Evolutionary conservation across 495 filamentous ascomycete genomes (phyloP), one percentile per base, ranked within the genome.

Genomic region (Talaromyces ruber): DNA sequence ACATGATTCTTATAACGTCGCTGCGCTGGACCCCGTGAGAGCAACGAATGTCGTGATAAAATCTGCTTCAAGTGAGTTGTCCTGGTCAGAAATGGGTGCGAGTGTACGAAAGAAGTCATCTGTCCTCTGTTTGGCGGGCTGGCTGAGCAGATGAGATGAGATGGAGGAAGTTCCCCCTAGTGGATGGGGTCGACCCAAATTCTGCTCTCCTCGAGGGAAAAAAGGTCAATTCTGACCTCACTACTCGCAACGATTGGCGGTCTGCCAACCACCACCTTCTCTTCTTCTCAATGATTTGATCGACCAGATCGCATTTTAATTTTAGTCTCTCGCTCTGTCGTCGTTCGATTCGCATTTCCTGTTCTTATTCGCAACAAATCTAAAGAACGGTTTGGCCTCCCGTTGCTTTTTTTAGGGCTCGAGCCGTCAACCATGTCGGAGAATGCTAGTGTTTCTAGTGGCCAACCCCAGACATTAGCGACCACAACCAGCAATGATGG

Each of bases 381-480:
- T 53, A 60, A 55, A 28, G 29, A 55, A 45, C 29, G 54, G 6
- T 64, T 62, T 63, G 51, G 52, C 58, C 47, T 29, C 29, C 43
- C 43, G 50, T 29, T 47, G 25, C 58, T 57, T 18, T 25, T 32
- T 37, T 56, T 57, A 45, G 32, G 26, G 61, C 54, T 24, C 25
- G 26, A 21, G 61, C 54, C 28, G 54, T 34, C 80, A 54, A 87
- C 73, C 62, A 96, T 78, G 45, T 88, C 87, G 58, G 81, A 74
- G 67, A 92, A 93, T n/a, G 91, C 88, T 62, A 87, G 77, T 45
- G 84, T 68, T 53, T 97, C 90, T 28, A 89, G 68, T 2, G 88
- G 81, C 79, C 25, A 74, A 73, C 28, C 47, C 34, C 63, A 65
- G 14, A 77, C 74, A 26, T 54, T 54, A 47, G 43, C 43, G 51